These are phyloP conservation scores for Mucor plumbeus DNA, from an alignment of 371 early-diverging fungal species.

Conservation along the genomic window DNA sequence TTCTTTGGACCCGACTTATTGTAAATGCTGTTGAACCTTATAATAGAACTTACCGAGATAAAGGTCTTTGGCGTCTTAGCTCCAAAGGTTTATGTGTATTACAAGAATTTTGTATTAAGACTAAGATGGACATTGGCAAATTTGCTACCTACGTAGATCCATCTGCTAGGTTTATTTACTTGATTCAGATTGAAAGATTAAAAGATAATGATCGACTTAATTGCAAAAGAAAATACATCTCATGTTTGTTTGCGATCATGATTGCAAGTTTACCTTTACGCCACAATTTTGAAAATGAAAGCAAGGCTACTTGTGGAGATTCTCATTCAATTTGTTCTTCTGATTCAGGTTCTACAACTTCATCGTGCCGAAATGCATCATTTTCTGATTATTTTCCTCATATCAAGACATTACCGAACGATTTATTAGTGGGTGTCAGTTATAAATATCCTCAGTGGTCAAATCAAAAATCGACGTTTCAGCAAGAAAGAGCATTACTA, in stretches of 20 bases:
- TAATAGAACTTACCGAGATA: conserved; percentile 56
- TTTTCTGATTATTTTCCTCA: conserved; percentile 25
- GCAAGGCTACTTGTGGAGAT: not conserved
- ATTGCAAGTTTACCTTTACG: conserved; percentile 30
- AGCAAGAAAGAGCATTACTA: conserved; percentile 34
- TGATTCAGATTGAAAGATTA: conserved; percentile 20
- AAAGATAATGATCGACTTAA: conserved; percentile 26
- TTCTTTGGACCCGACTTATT: conserved; percentile 59
- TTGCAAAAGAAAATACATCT: conserved; percentile 10
- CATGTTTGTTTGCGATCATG: conserved; percentile 25
- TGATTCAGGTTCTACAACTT: not conserved
- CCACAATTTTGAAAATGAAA: not conserved
- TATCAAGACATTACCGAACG: conserved; percentile 10
- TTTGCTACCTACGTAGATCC: conserved; percentile 3
- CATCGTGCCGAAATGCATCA: not conserved
- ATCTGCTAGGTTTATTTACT: conserved; percentile 7
- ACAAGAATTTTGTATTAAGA: conserved; percentile 40
- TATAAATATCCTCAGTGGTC: conserved; percentile 19
- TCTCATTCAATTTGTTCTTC: conserved; percentile 4
- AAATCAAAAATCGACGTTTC: not conserved
- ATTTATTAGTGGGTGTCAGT: conserved; percentile 11
- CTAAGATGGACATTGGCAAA: conserved; percentile 9
- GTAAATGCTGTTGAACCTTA: conserved; percentile 55
- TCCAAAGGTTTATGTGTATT: conserved; percentile 64
- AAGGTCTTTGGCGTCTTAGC: conserved; percentile 59